phyloP scores from a whole-genome alignment of 1,284 basidiomycete species.

The Apiotrichum mycotoxinovorans region DNA sequence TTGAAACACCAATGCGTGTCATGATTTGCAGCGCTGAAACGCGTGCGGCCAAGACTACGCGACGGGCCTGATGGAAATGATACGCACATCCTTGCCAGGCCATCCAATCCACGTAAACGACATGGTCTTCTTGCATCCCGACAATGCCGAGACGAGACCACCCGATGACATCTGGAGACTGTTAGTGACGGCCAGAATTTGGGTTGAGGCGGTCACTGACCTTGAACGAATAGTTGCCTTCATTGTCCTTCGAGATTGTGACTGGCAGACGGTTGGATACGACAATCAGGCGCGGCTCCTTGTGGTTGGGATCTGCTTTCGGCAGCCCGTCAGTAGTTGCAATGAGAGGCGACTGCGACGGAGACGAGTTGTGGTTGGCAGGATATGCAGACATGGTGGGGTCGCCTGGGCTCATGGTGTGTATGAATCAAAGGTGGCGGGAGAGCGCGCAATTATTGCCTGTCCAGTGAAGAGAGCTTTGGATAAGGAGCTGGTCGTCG shows the following conservation, averaged over 20 bases:
- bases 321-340: conserved; percentile 6
- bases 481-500: neutral
- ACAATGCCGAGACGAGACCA: conserved; percentile 87
- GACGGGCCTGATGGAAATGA: too few relatives aligned
- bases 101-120: conserved; percentile 95
- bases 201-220: conserved; percentile 22
- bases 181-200: neutral
- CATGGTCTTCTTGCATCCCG: conserved; percentile 93
- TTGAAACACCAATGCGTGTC: too few relatives aligned
- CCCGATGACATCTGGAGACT: conserved; percentile 76
- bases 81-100: conserved; percentile 53
- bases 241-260: conserved; percentile 80
- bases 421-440: neutral
- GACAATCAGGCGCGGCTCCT: conserved; percentile 74
- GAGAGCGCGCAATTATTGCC: neutral
- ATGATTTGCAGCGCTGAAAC: too few relatives aligned
- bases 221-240: conserved; percentile 90
- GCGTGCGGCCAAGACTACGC: too few relatives aligned
- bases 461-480: neutral
- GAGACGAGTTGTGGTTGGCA: conserved; percentile 20
- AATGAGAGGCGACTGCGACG: conserved; percentile 10
- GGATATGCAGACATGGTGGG: conserved; percentile 6
- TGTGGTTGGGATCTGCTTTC: conserved; percentile 6
- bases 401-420: conserved; percentile 11
- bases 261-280: conserved; percentile 93